Conservation (phyloP, 225 moss, liverwort and hornwort genomes). For the Polytrichum formosum region DNA sequence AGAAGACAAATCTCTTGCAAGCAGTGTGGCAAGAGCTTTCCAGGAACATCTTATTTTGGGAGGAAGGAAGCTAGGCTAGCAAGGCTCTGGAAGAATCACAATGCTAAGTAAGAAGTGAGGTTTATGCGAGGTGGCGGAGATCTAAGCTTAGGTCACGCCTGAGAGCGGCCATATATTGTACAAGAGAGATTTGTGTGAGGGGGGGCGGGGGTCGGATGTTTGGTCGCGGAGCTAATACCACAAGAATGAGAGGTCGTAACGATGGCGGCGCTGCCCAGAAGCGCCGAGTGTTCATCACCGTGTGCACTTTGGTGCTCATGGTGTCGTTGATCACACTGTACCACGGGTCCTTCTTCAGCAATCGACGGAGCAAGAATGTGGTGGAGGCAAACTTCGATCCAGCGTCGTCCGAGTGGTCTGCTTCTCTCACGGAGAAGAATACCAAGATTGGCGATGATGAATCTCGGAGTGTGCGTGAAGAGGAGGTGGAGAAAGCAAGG, state of each 20-base stretch:
- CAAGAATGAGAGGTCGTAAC: conserved; percentile 79
- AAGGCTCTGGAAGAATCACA: not conserved
- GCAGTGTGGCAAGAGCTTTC: conserved; percentile 3
- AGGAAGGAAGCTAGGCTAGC: too few relatives aligned
- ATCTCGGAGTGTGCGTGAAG: conserved; percentile 13
- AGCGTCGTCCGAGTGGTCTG: conserved; percentile 27
- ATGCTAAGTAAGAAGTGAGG: not conserved
- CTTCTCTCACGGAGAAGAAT: conserved; percentile 16
- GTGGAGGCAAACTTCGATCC: conserved; percentile 43
- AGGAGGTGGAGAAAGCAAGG: not conserved
- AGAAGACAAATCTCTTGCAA: not conserved
- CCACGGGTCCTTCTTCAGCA: conserved; percentile 84
- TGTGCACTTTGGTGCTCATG: conserved; percentile 68
- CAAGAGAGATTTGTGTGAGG: not conserved
- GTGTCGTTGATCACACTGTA: conserved; percentile 70
- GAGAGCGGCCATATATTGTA: not conserved
- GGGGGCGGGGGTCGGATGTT: conserved; percentile 42
- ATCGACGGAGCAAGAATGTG: conserved; percentile 27
- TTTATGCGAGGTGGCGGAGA: not conserved
- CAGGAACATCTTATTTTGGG: not conserved
- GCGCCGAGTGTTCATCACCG: conserved; percentile 70
- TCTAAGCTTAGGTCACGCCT: not conserved
- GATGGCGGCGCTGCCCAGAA: conserved; percentile 79
- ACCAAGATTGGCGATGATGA: not conserved
- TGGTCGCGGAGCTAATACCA: conserved; percentile 38